Evolutionary conservation across 192 early-diverging fungal genomes (phyloP), one percentile per base, ranked within the genome.

Genomic region (Jimgerdemannia lactiflua): DNA sequence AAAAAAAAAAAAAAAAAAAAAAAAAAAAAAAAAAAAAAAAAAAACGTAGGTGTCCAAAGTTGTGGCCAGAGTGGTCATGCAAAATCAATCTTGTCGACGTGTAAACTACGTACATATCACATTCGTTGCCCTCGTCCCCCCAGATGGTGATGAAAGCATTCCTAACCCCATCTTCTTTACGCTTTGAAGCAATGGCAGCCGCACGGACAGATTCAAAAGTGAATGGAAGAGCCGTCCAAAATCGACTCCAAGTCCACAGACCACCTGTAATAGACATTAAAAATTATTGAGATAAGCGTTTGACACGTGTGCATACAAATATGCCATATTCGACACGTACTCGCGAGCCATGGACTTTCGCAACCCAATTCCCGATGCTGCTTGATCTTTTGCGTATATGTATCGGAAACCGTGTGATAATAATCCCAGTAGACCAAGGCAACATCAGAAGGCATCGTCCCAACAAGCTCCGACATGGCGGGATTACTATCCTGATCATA

Each of bases 41-140:
- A 39, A 72, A 8, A 41, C 18, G 71, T 42, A 54, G 49, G 64
- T 71, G 70, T 41, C 19, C 64, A 65, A 29, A 29, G 29, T 29
- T 29, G 29, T 29, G 29, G 29, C 29, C 29, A 29, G 29, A 29
- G 29, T 29, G 29, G 29, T 29, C 29, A 29, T 29, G 29, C 29
- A 29, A 29, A n/a, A 44, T n/a, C 29, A 29, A 29, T 73, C 65
- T 69, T 39, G 29, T 41, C 41, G 17, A 39, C 43, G 11, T 64
- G 39, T n/a, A 68, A 29, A 42, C 65, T 54, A 63, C 77, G 64
- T 84, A 79, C 80, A 95, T 88, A 77, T 95, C 95, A 78, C 91
- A 96, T 82, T 96, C 95, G 80, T 95, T 95, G 59, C 94, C 95
- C 73, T 96, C 95, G 78, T 96, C 95, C 29, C 95, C 95, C 95